Percentiles rank a stretch among this genome's conserved stretches.
phyloP scores from a whole-genome alignment of 371 early-diverging fungal species.

The Apophysomyces trapeziformis region DNA sequence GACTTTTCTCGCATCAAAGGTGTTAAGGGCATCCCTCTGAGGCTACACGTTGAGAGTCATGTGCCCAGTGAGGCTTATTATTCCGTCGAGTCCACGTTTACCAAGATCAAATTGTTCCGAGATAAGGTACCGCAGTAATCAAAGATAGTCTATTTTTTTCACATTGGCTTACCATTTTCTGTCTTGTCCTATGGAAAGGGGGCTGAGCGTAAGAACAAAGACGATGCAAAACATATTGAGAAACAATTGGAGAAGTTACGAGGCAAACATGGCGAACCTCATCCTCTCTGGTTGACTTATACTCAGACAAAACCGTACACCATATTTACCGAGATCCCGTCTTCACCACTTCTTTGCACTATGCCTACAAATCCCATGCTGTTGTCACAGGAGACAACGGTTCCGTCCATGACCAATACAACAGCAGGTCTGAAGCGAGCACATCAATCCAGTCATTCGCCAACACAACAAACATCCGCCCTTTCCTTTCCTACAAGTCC shows the following conservation, averaged over 20 bases:
- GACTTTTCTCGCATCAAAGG: slow-evolving; percentile 59
- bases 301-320: slow-evolving; percentile 39
- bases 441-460: slow-evolving; percentile 1
- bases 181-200: slow-evolving; percentile 34
- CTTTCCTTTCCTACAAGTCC: neutral
- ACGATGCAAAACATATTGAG: slow-evolving; percentile 66
- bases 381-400: neutral
- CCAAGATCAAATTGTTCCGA: slow-evolving; percentile 55
- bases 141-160: neutral
- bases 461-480: neutral
- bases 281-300: slow-evolving; percentile 48
- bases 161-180: neutral
- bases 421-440: neutral
- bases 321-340: slow-evolving; percentile 33
- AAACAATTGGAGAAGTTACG: slow-evolving; percentile 62
- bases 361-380: neutral
- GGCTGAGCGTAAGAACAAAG: slow-evolving; percentile 71
- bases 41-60: slow-evolving; percentile 45
- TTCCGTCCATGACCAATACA: neutral
- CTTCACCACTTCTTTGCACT: slow-evolving; percentile 6
- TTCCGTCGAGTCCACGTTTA: slow-evolving; percentile 37
- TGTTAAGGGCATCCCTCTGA: slow-evolving; percentile 55
- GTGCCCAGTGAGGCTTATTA: slow-evolving; percentile 7
- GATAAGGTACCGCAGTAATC: slow-evolving; percentile 41
- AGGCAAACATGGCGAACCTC: slow-evolving; percentile 50